phyloP scores from a whole-genome alignment of 1,284 basidiomycete species.

The Thelephora terrestris region DNA sequence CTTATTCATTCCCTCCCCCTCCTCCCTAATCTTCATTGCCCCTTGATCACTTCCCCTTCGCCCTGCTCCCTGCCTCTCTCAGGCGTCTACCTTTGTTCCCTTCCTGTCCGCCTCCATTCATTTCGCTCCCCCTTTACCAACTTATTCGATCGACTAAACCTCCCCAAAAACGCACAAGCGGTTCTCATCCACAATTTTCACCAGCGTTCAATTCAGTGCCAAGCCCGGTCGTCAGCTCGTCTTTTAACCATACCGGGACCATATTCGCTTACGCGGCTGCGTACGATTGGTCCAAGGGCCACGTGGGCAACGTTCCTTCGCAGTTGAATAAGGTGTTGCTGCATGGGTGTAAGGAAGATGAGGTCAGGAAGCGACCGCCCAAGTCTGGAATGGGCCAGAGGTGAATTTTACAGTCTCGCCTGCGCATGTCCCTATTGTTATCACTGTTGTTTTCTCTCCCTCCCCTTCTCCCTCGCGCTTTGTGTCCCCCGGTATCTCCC shows the following conservation, averaged over 20 bases:
- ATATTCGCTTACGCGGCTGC: constrained; percentile 86
- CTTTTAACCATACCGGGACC: constrained; percentile 80
- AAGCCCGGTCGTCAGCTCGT: constrained; percentile 60
- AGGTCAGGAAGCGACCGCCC: constrained; percentile 61
- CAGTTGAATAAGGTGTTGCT: constrained; percentile 84
- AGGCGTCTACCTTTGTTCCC: not conserved
- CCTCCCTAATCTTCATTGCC: too few relatives aligned
- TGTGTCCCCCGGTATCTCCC: too few relatives aligned
- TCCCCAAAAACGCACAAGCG: too few relatives aligned
- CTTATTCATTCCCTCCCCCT: too few relatives aligned
- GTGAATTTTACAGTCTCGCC: too few relatives aligned
- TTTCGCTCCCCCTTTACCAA: not conserved
- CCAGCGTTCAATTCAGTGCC: constrained; percentile 62
- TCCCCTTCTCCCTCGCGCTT: too few relatives aligned
- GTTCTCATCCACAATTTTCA: constrained; percentile 13
- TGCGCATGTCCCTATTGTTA: too few relatives aligned
- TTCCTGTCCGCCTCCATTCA: not conserved
- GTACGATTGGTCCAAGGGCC: constrained; percentile 88
- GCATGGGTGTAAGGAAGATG: constrained; percentile 84
- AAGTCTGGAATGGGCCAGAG: constrained; percentile 13
- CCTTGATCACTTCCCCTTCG: too few relatives aligned
- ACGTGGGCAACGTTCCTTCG: constrained; percentile 74
- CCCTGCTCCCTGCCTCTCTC: too few relatives aligned
- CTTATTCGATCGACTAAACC: not conserved
- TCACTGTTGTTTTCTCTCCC: too few relatives aligned